A percentile compares a stretch with the other conserved stretches of the same genome.
These are phyloP conservation scores for Tolypocladium pustulatum DNA, from an alignment of 2,329 filamentous ascomycete species.

Conservation along the genomic window DNA sequence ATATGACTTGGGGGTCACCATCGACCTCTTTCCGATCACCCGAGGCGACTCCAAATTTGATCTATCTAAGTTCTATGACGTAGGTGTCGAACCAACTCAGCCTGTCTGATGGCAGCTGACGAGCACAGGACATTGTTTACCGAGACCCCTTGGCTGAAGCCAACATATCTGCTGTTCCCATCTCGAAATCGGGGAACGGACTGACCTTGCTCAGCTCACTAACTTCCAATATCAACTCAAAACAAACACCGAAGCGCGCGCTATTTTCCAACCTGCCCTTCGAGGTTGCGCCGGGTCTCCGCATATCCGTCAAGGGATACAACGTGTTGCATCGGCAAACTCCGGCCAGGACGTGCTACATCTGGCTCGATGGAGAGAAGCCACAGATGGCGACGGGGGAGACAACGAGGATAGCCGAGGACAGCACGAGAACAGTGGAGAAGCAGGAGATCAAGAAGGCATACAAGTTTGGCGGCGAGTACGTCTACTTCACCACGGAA, in stretches of 20 bases:
- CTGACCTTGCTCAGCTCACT: constrained; percentile 70
- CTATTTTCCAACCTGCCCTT: constrained; percentile 81
- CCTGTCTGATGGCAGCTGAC: constrained; percentile 1
- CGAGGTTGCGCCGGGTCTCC: constrained; percentile 74
- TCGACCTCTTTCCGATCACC: constrained; percentile 88
- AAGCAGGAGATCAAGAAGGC: constrained; percentile 79
- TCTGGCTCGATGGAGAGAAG: constrained; percentile 80
- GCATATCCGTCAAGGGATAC: constrained; percentile 88
- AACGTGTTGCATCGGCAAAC: constrained; percentile 78
- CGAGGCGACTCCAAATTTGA: constrained; percentile 63
- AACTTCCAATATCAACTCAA: constrained; percentile 81
- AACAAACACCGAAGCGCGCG: constrained; percentile 73
- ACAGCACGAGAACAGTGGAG: constrained; percentile 66
- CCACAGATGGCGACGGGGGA: constrained; percentile 68
- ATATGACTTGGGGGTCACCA: constrained; percentile 83
- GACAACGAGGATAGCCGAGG: constrained; percentile 66
- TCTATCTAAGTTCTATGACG: constrained; percentile 80
- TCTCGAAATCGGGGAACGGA: constrained; percentile 61
- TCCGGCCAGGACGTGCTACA: constrained; percentile 71
- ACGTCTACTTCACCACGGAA: constrained; percentile 74
- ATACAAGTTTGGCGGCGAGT: constrained; percentile 91
- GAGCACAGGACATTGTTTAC: constrained; percentile 74
- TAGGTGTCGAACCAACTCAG: constrained; percentile 26
- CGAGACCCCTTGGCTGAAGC: constrained; percentile 63
- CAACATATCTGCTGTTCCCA: constrained; percentile 38